phyloP scores from a whole-genome alignment of 2,329 filamentous ascomycete species.

The Fusarium coicis region DNA sequence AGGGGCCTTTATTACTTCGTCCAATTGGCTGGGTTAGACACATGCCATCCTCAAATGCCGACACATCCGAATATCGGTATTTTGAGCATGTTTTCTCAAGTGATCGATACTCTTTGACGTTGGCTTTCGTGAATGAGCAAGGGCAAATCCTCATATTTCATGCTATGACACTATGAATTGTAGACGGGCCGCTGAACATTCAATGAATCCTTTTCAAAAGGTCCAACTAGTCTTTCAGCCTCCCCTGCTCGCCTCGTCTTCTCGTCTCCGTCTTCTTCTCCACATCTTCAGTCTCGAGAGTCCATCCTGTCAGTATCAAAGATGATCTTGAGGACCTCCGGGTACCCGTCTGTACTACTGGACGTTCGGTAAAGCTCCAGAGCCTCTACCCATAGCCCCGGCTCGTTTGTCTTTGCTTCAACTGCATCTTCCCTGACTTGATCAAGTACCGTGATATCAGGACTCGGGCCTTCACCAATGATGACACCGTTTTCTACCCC shows the following conservation, averaged over 20 bases:
- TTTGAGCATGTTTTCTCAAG: not conserved
- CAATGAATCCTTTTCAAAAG: not conserved
- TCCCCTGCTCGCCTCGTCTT: not conserved
- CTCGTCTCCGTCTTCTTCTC: not conserved
- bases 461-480: not conserved
- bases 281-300: not conserved
- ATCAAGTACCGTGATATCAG: not conserved
- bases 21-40: not conserved
- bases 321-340: not conserved
- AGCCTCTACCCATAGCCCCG: not conserved
- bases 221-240: not conserved
- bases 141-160: too few species aligned
- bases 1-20: not conserved
- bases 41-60: not conserved
- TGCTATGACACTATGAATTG: not conserved
- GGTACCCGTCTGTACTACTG: not conserved
- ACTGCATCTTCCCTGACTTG: not conserved
- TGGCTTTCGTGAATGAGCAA: too few species aligned
- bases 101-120: accelerated
- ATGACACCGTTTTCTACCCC: not conserved
- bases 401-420: not conserved
- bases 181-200: not conserved
- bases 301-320: not conserved
- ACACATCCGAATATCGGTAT: not conserved
- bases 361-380: not conserved